Evolutionary conservation across 129 eudicot species (phyloP).

Genomic region (Tagetes patula): DNA sequence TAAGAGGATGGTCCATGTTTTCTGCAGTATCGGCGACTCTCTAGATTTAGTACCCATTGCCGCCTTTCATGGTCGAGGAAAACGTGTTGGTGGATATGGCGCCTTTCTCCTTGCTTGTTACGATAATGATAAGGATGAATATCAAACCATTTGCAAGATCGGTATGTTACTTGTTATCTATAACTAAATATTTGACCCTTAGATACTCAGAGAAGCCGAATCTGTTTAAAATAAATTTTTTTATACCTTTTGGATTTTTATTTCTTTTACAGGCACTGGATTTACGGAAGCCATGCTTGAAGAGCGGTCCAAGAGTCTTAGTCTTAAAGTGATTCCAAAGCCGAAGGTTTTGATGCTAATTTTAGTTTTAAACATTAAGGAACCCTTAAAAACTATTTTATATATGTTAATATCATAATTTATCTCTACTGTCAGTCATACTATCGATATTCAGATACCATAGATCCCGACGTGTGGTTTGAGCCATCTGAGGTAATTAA

Average conservation of each 20-base stretch:
- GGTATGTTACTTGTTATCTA: slow-evolving; percentile 38
- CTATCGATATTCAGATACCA: slow-evolving; percentile 64
- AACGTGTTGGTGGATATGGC: slow-evolving; percentile 84
- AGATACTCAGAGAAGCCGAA: no score
- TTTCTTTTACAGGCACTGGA: slow-evolving; percentile 63
- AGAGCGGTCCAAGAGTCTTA: slow-evolving; percentile 76
- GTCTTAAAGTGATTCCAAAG: slow-evolving; percentile 72
- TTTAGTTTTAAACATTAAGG: not conserved
- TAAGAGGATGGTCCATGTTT: slow-evolving; percentile 4
- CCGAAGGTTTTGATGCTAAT: slow-evolving; percentile 56
- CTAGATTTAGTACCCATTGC: slow-evolving; percentile 90
- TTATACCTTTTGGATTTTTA: not conserved
- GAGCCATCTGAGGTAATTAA: slow-evolving; percentile 78
- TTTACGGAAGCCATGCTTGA: slow-evolving; percentile 84
- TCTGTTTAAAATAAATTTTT: not conserved
- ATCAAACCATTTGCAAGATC: slow-evolving; percentile 87
- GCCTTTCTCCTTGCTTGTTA: slow-evolving; percentile 98
- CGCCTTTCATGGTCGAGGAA: slow-evolving; percentile 90
- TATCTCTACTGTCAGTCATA: slow-evolving; percentile 57
- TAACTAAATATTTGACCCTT: no score
- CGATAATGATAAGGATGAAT: slow-evolving; percentile 70
- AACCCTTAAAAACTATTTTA: not conserved
- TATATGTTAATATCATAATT: slow-evolving; percentile 20
- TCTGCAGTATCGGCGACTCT: slow-evolving; percentile 82
- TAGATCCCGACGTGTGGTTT: slow-evolving; percentile 90